Evolutionary conservation across 345 rosid genomes (phyloP).

Genomic region (Rhizophora mangle): DNA sequence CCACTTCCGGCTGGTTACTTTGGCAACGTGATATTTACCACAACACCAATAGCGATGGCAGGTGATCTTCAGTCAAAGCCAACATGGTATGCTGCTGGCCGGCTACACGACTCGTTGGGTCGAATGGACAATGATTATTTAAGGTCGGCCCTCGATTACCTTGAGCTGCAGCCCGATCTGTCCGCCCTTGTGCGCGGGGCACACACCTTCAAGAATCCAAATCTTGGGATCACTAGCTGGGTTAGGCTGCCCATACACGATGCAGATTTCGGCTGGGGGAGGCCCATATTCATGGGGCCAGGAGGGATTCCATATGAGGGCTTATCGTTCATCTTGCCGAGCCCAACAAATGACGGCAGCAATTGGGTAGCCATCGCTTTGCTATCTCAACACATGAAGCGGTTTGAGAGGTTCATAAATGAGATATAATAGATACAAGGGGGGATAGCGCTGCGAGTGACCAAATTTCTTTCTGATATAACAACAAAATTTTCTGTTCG

Average conservation of each 20-base stretch:
- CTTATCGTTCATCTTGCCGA: conserved; percentile 67
- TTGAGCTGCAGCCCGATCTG: conserved; percentile 83
- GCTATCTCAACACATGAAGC: conserved; percentile 75
- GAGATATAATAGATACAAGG: conserved; percentile 28
- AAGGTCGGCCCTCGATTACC: conserved; percentile 91
- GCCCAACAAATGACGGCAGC: conserved; percentile 73
- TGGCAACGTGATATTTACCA: conserved; percentile 86
- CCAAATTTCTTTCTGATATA: no score
- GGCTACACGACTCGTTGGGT: conserved; percentile 69
- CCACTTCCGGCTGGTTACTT: conserved; percentile 86
- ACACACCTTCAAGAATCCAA: conserved; percentile 78
- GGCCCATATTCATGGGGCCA: conserved; percentile 91
- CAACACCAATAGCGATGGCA: conserved; percentile 73
- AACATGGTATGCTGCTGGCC: conserved; percentile 80
- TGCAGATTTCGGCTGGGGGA: conserved; percentile 95
- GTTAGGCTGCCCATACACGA: conserved; percentile 79
- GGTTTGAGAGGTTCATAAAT: conserved; percentile 56
- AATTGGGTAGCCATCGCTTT: conserved; percentile 75
- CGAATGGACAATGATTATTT: conserved; percentile 83
- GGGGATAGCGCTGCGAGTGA: no score
- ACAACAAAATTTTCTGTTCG: no score
- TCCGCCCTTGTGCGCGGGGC: conserved; percentile 77
- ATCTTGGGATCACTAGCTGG: conserved; percentile 90
- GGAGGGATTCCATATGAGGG: conserved; percentile 88
- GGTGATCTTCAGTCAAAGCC: conserved; percentile 70